Evolutionary conservation across 805 yeast species (phyloP).

Genomic region (Saccharomyces paradoxus): DNA sequence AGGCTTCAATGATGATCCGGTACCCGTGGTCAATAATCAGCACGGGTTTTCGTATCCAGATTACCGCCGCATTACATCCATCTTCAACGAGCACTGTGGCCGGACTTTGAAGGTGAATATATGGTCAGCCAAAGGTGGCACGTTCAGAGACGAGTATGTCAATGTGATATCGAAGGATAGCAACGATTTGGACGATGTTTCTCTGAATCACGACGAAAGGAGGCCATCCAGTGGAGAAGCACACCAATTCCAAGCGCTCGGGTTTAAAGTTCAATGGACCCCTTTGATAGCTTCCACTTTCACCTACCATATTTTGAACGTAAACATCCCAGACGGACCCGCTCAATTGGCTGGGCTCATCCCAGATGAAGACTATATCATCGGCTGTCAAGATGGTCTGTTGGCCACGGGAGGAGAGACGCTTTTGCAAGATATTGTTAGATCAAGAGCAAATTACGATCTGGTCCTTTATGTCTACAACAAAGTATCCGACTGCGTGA

Average conservation of each 20-base stretch:
- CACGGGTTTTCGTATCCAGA: conserved; percentile 35
- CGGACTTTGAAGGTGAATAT: conserved; percentile 47
- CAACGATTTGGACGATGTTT: conserved; percentile 19
- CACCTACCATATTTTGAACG: conserved; percentile 78
- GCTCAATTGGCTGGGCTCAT: conserved; percentile 76
- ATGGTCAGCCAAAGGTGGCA: conserved; percentile 86
- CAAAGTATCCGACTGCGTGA: conserved; percentile 72
- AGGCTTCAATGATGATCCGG: conserved; percentile 67
- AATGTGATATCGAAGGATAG: conserved; percentile 27
- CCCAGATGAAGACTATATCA: conserved; percentile 79
- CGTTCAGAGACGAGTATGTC: conserved; percentile 35
- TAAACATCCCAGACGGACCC: conserved; percentile 63
- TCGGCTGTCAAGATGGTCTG: conserved; percentile 82
- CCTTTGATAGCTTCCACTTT: conserved; percentile 67
- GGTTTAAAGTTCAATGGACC: conserved; percentile 67
- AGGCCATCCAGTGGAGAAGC: conserved; percentile 10
- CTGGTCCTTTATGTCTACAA: conserved; percentile 70
- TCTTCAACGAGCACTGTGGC: conserved; percentile 19
- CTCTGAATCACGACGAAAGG: conserved; percentile 25
- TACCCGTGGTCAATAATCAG: conserved; percentile 32
- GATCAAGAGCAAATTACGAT: conserved; percentile 39
- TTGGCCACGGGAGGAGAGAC: conserved; percentile 84
- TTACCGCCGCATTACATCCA: conserved; percentile 31
- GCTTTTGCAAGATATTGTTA: conserved; percentile 57
- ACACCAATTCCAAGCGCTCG: conserved; percentile 42